These are phyloP conservation scores for Eucalyptus regnans DNA, from an alignment of 345 rosid genomes.

Conservation along the genomic window DNA sequence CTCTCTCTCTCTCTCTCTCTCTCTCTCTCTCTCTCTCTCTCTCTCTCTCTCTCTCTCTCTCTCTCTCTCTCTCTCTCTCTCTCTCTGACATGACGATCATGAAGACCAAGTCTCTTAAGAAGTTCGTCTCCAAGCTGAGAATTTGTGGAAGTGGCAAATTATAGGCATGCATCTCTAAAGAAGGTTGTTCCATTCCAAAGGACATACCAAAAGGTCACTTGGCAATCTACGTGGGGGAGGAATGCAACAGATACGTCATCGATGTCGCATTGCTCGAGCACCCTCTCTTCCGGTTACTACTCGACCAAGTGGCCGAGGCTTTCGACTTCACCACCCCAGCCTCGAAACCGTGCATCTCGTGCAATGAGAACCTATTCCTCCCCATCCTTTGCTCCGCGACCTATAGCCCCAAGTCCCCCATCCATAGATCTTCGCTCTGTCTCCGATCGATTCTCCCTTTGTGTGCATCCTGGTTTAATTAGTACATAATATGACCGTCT, in stretches of 20 bases:
- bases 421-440: neutral
- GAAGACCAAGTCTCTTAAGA: neutral
- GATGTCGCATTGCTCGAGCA: slow-evolving; percentile 6
- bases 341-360: slow-evolving; percentile 11
- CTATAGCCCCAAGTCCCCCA: neutral
- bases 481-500: neutral
- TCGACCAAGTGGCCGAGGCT: slow-evolving; percentile 19
- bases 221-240: slow-evolving; percentile 25
- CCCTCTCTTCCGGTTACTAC: slow-evolving; percentile 19
- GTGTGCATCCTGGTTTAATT: neutral
- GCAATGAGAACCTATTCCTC: slow-evolving; percentile 6
- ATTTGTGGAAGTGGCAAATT: neutral
- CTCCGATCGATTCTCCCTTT: neutral
- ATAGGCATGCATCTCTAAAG: neutral
- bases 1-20: no score
- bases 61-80: no score
- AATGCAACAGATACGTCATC: slow-evolving; percentile 19
- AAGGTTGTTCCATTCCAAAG: neutral
- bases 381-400: neutral
- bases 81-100: neutral
- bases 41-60: no score
- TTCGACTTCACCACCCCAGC: slow-evolving; percentile 5
- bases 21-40: no score
- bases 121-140: neutral
- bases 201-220: slow-evolving; percentile 30